Evolutionary conservation across 2,329 filamentous ascomycete species (phyloP).

Genomic region (Tolypocladium guangdongense): DNA sequence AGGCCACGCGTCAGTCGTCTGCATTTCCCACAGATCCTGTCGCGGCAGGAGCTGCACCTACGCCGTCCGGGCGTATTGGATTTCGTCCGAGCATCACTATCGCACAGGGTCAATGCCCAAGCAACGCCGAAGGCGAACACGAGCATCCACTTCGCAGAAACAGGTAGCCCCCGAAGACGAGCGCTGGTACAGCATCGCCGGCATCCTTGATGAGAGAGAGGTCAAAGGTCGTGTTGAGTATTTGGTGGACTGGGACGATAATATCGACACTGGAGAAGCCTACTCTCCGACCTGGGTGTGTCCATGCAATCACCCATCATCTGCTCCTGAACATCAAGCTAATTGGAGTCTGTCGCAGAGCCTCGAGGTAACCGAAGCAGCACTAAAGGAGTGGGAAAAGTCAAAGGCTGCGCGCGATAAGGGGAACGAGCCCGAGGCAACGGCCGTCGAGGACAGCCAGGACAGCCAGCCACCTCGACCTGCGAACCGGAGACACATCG

Average conservation of each 20-base stretch:
- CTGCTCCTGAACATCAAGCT: slow-evolving; percentile 7
- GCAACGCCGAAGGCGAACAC: slow-evolving; percentile 13
- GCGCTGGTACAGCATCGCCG: slow-evolving; percentile 21
- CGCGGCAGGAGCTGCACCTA: neutral
- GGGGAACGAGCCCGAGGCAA: neutral
- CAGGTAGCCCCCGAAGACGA: slow-evolving; percentile 10
- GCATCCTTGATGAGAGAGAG: slow-evolving; percentile 23
- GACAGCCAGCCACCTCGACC: slow-evolving; percentile 16
- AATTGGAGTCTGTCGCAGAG: slow-evolving; percentile 11
- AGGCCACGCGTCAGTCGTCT: slow-evolving; percentile 13
- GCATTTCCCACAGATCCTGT: neutral
- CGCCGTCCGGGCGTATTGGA: neutral
- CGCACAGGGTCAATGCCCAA: slow-evolving; percentile 21
- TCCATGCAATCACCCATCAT: slow-evolving; percentile 1
- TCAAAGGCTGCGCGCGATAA: slow-evolving; percentile 9
- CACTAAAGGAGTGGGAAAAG: slow-evolving; percentile 22
- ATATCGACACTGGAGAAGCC: slow-evolving; percentile 17
- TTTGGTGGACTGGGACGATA: slow-evolving; percentile 27
- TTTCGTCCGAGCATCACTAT: neutral
- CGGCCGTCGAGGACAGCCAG: slow-evolving; percentile 5
- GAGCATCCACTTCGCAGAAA: slow-evolving; percentile 9
- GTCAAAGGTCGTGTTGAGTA: slow-evolving; percentile 18
- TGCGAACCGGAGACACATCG: slow-evolving; percentile 14
- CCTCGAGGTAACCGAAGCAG: slow-evolving; percentile 18
- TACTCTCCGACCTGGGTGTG: slow-evolving; percentile 22